Conservation (phyloP, 805 yeast species). For the Kodamaea neixiangensis region DNA sequence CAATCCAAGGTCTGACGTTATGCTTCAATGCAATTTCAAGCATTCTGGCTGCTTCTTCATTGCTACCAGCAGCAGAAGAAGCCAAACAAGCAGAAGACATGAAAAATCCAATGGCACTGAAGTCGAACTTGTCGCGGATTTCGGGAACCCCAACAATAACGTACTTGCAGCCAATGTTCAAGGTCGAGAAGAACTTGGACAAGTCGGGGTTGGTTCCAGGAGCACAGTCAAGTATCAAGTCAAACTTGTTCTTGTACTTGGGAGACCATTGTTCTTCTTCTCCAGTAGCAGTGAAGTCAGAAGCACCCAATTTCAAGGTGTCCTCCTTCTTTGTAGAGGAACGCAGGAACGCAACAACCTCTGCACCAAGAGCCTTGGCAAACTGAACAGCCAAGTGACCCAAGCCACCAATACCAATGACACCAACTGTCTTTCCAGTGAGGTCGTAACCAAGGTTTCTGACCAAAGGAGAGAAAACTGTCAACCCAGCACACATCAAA, state of each 20-base stretch:
- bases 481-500: conserved; percentile 56
- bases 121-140: conserved; percentile 19
- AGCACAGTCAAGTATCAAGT: conserved; percentile 52
- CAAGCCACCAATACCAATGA: conserved; percentile 66
- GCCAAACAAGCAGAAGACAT: conserved; percentile 26
- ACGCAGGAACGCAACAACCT: conserved; percentile 57
- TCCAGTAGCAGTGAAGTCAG: conserved; percentile 51
- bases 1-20: conserved; percentile 34
- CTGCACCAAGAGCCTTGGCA: conserved; percentile 64
- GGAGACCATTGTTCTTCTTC: conserved; percentile 35
- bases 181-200: conserved; percentile 19
- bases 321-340: conserved; percentile 49
- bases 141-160: conserved; percentile 31
- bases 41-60: conserved; percentile 36
- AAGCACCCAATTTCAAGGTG: conserved; percentile 56
- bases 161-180: conserved; percentile 25
- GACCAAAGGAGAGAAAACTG: conserved; percentile 52
- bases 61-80: conserved; percentile 35
- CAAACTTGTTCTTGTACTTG: conserved; percentile 30
- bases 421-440: conserved; percentile 50
- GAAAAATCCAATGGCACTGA: conserved; percentile 24
- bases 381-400: conserved; percentile 63
- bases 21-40: conserved; percentile 37
- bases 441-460: conserved; percentile 39
- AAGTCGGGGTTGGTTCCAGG: conserved; percentile 26